A percentile compares a stretch with the other conserved stretches of the same genome.
These are phyloP conservation scores for Chalciporus pseudorubinellus DNA, from an alignment of 768 basidiomycete genomes.

Conservation along the genomic window DNA sequence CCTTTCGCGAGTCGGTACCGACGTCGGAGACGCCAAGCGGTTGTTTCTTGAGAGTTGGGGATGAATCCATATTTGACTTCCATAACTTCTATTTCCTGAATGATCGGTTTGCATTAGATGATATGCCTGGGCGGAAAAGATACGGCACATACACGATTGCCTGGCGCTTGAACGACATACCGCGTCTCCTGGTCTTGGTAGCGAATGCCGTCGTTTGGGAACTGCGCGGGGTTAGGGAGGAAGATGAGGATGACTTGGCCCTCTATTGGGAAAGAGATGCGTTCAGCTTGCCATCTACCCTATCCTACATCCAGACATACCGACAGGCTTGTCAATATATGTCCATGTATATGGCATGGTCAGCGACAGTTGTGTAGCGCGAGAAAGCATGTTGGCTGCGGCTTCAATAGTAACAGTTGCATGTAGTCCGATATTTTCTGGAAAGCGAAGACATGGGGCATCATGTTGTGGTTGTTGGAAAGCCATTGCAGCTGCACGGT, in stretches of 20 bases:
- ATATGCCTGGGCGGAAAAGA: neutral
- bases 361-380: constrained; percentile 55
- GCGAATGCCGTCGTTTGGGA: constrained; percentile 75
- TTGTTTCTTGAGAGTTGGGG: constrained; percentile 58
- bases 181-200: constrained; percentile 73
- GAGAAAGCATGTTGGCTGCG: constrained; percentile 59
- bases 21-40: constrained; percentile 66
- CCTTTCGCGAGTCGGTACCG: constrained; percentile 73
- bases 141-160: constrained; percentile 49
- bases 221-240: constrained; percentile 54
- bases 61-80: constrained; percentile 77
- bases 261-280: constrained; percentile 38
- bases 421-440: constrained; percentile 61
- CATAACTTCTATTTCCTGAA: constrained; percentile 72
- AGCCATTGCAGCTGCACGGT: constrained; percentile 18
- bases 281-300: neutral
- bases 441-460: constrained; percentile 66
- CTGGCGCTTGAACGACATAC: constrained; percentile 46
- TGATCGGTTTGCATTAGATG: neutral
- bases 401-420: constrained; percentile 51
- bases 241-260: constrained; percentile 67
- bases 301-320: constrained; percentile 36
- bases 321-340: constrained; percentile 75
- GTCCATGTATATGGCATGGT: constrained; percentile 66
- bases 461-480: constrained; percentile 53